Evolutionary conservation across 176 grass and related monocot genomes (phyloP).

Genomic region (Oryza glaberrima): DNA sequence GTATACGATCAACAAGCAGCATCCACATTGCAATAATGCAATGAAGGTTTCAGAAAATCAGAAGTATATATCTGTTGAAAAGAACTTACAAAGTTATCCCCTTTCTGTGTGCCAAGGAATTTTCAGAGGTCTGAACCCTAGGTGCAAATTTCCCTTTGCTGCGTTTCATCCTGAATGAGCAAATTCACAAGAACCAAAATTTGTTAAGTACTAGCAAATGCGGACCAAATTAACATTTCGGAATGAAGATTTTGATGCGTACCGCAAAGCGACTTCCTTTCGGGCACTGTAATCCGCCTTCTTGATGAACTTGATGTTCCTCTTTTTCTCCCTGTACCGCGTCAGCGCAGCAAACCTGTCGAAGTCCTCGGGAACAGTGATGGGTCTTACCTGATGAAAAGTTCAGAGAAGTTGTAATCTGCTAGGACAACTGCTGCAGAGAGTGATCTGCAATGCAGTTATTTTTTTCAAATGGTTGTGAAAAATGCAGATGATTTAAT

Average conservation of each 20-base stretch:
- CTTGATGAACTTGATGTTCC: constrained; percentile 37
- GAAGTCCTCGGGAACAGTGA: constrained; percentile 27
- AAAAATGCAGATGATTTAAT: background rate
- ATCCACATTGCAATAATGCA: background rate
- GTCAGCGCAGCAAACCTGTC: constrained; percentile 39
- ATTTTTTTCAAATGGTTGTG: background rate
- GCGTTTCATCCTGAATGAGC: constrained; percentile 44
- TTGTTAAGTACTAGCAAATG: background rate
- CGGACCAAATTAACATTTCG: background rate
- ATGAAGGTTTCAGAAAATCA: background rate
- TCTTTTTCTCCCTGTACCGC: constrained; percentile 47
- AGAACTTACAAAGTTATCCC: constrained; percentile 28
- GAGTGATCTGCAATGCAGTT: background rate
- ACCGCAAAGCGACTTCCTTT: constrained; percentile 47
- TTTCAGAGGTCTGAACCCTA: background rate
- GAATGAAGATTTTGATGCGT: background rate
- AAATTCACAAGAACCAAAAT: background rate
- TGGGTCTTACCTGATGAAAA: constrained; percentile 32
- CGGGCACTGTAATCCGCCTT: constrained; percentile 47
- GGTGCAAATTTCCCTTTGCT: constrained; percentile 48
- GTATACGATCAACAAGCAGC: background rate
- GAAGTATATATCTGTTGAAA: background rate
- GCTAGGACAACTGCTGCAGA: background rate
- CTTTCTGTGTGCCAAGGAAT: background rate
- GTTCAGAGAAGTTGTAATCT: background rate